Percentiles rank a stretch among this genome's conserved stretches.
These are phyloP conservation scores for Ascosphaera aggregata DNA, from an alignment of 2,329 filamentous ascomycete species.

Conservation along the genomic window DNA sequence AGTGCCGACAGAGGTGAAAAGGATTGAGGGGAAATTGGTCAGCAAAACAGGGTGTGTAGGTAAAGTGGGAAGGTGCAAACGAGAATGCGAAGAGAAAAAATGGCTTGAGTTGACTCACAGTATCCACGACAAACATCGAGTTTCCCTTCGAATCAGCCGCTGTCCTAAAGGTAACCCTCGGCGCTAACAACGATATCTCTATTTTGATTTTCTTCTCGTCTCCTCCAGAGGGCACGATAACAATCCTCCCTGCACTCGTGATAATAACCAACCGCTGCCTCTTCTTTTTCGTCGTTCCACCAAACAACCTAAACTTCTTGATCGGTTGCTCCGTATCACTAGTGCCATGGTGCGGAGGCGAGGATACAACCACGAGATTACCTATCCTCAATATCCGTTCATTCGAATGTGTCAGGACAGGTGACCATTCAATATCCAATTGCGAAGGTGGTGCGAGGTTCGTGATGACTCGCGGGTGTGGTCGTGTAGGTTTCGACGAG, in stretches of 20 bases:
- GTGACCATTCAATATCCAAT: slow-evolving; percentile 95
- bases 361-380: slow-evolving; percentile 64
- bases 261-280: slow-evolving; percentile 84
- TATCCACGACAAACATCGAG: slow-evolving; percentile 76
- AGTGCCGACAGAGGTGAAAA: no score
- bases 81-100: background rate
- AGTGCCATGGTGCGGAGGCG: slow-evolving; percentile 45
- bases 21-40: slow-evolving; percentile 10
- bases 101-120: slow-evolving; percentile 42
- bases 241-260: slow-evolving; percentile 71
- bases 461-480: slow-evolving; percentile 64
- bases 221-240: slow-evolving; percentile 74
- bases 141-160: slow-evolving; percentile 72
- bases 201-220: slow-evolving; percentile 91
- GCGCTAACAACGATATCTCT: slow-evolving; percentile 60
- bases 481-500: slow-evolving; percentile 19
- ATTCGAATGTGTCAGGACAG: slow-evolving; percentile 71
- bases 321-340: slow-evolving; percentile 46
- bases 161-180: slow-evolving; percentile 56
- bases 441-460: slow-evolving; percentile 93
- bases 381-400: slow-evolving; percentile 89
- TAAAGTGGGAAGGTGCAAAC: slow-evolving; percentile 3
- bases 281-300: slow-evolving; percentile 76
- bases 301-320: slow-evolving; percentile 86
- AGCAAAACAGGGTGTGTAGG: slow-evolving; percentile 7